Percentiles rank a stretch among this genome's conserved stretches.
Conservation (phyloP, 2,329 filamentous ascomycete species). For the Aspergillus neoniger region DNA sequence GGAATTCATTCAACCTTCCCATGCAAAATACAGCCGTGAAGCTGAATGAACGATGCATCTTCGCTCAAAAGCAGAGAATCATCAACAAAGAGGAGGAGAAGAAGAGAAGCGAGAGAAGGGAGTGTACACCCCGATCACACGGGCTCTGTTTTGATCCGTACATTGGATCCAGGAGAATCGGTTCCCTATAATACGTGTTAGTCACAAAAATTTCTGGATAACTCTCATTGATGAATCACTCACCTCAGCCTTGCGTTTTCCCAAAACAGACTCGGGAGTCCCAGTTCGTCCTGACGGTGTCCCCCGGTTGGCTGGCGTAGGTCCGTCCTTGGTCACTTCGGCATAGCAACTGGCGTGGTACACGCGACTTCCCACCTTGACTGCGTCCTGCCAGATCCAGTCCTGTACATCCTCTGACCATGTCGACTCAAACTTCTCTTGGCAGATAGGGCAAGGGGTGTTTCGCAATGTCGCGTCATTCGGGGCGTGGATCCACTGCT, state of each 20-base stretch:
- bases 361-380: conserved; percentile 73
- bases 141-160: conserved; percentile 44
- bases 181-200: conserved; percentile 27
- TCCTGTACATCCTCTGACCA: conserved; percentile 94
- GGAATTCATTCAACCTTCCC: neutral
- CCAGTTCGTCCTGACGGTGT: conserved; percentile 44
- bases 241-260: conserved; percentile 75
- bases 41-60: conserved; percentile 20
- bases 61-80: conserved; percentile 9
- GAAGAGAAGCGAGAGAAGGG: neutral
- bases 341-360: conserved; percentile 89
- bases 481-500: conserved; percentile 79
- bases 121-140: conserved; percentile 25
- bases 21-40: conserved; percentile 17
- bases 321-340: conserved; percentile 72
- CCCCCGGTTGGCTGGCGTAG: conserved; percentile 32
- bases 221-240: conserved; percentile 12
- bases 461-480: conserved; percentile 74
- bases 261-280: conserved; percentile 67
- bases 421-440: conserved; percentile 88
- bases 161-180: conserved; percentile 36
- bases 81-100: conserved; percentile 6
- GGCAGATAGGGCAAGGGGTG: conserved; percentile 86
- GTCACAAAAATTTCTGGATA: neutral
- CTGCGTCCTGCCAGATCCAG: conserved; percentile 93